Evolutionary conservation across 768 basidiomycete genomes (phyloP), one percentile per base, ranked within the genome.

Genomic region (Boletus reticuloceps): DNA sequence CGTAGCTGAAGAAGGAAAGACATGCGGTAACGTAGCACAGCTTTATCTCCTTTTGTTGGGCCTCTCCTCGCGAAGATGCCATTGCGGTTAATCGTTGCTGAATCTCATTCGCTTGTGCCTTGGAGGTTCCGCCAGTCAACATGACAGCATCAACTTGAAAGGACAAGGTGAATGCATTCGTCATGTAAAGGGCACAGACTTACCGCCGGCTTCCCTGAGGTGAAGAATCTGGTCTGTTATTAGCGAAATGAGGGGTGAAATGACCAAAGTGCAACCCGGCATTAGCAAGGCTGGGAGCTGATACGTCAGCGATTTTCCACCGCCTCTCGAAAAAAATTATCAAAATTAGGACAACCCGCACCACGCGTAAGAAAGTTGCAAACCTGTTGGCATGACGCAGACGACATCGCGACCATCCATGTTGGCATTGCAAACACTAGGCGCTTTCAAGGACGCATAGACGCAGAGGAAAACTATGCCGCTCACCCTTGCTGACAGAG

Each of bases 301-400:
- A 70, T 95, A 98, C 1, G 92, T 94, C 59, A 98, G 71, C 0
- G 87, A 90, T 69, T 98, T 97, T 14, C 95, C 95, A 9, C 94
- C 95, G 40, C 94, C 92, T 83, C 31, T 46, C 58, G 34, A 48
- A 38, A 47, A n/a, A 46, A 43, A 46, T 38, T 3, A 31, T 31
- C 25, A 39, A 3, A 27, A n/a, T 19, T 42, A n/a, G 36, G 46
- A 54, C 14, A 41, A 29, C 8, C 25, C 7, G 34, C 17, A 29
- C 12, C 12, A 16, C 16, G 17, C n/a, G 32, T 3, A 10, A 47
- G 32, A 42, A 17, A 48, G 16, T 48, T 13, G 22, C 65, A 42
- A 63, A 85, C 89, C 91, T 55, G 91, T 94, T 1, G 91, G 91
- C 90, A 93, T 92, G 22, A 94, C 83, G 52, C 84, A 91, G 39